Evolutionary conservation across 305 asterid species (phyloP).

Genomic region (Salvia sclarea): DNA sequence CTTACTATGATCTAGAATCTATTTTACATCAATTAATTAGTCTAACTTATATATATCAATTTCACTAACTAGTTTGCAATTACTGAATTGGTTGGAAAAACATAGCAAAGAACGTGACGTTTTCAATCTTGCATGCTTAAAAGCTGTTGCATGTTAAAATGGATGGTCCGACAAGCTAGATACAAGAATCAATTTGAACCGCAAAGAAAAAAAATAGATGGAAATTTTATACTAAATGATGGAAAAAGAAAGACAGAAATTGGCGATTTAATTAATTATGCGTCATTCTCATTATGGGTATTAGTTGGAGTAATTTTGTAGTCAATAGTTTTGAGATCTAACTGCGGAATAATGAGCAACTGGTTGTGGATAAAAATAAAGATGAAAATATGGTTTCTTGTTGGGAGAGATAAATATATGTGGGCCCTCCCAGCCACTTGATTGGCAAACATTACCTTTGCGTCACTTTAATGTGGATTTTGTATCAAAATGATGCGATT

Average conservation of each 20-base stretch:
- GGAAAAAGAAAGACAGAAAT: not conserved
- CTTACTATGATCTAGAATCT: constrained; percentile 1
- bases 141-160: not conserved
- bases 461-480: not conserved
- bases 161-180: not conserved
- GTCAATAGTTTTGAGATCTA: constrained; percentile 24
- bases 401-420: constrained; percentile 14
- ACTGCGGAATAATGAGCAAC: constrained; percentile 23
- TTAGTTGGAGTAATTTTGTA: constrained; percentile 25
- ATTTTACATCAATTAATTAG: not conserved
- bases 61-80: not conserved
- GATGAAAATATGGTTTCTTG: constrained; percentile 22
- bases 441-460: not conserved
- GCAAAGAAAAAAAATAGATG: not conserved
- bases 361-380: constrained; percentile 1
- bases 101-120: constrained; percentile 4
- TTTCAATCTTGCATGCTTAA: not conserved
- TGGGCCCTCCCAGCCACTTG: constrained; percentile 17
- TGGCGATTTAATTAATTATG: constrained; percentile 34
- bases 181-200: not conserved
- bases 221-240: not conserved
- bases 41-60: not conserved
- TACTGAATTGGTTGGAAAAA: constrained; percentile 9
- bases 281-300: constrained; percentile 32
- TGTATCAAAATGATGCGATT: not conserved